Base-by-base conservation (phyloP, 208 protist genomes). In the Wallacemonas rigidus region DNA sequence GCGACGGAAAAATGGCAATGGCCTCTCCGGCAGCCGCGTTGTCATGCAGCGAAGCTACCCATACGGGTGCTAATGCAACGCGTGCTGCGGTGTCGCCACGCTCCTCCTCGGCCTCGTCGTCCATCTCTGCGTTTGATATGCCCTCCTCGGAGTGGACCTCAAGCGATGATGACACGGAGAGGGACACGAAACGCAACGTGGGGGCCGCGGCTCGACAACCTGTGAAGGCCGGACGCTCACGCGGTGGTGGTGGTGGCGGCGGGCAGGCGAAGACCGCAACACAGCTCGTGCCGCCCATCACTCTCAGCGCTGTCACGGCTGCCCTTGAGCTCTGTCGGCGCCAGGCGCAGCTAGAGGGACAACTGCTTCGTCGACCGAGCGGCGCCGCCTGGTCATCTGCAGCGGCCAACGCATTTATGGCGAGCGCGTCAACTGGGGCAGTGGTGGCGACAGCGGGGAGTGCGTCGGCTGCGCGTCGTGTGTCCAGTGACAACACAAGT, bases 251-350 rank as follows among this genome's bases (percentile, higher is more conserved):
- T 26, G 26, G 26, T 26, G 26, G 26, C 0, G 26, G 26, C 26
- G 0, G 35, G 65, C 44, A n/a, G 65, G 61, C 9, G 53, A n/a
- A 2, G 51, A 38, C 41, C n/a, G 55, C 50, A 45, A 41, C 51
- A 39, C 60, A 15, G 64, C 69, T 55, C 60, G 7, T 17, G 2
- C 38, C 60, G 60, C n/a, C 60, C 14, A 11, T 65, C n/a, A 45
- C 60, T 12, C 60, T 65, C 40, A 50, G 41, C 43, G 60, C 50
- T n/a, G 43, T 65, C n/a, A 65, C 60, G 41, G 38, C 60, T 38
- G 60, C 60, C 12, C 6, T 65, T 6, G 60, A 65, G 60, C 60
- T 65, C 4, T 65, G 60, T 35, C 60, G 60, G 39, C 60, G 17
- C 5, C 60, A 65, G 60, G 60, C 60, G 6, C 60, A 48, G 12